Evolutionary conservation across 306 rosid species (phyloP).

Genomic region (Begonia loranthoides): DNA sequence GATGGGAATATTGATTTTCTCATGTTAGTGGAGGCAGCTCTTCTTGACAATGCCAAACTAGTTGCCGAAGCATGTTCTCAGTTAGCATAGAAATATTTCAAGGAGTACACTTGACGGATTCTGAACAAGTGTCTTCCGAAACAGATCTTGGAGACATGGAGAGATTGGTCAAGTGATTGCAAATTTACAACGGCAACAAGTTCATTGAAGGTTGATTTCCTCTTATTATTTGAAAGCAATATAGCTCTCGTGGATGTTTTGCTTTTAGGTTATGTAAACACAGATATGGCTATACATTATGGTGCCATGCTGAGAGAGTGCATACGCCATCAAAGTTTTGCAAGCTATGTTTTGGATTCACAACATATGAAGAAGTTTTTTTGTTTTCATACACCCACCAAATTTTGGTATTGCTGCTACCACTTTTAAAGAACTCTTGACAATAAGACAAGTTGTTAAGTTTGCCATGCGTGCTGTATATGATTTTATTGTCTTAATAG

Average conservation of each 20-base stretch:
- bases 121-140: conserved; percentile 31
- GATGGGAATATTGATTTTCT: no score
- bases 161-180: conserved; percentile 40
- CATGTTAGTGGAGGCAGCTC: no score
- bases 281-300: conserved; percentile 97
- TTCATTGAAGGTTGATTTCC: conserved; percentile 31
- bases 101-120: conserved; percentile 35
- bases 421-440: no score
- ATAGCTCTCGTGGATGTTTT: conserved; percentile 38
- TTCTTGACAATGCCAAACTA: conserved; percentile 43
- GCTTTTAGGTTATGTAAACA: conserved; percentile 76
- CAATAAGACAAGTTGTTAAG: no score
- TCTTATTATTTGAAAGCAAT: conserved; percentile 42
- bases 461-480: no score
- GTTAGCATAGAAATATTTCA: conserved; percentile 45
- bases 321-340: no score
- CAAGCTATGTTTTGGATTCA: no score
- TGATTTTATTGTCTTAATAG: no score
- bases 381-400: no score
- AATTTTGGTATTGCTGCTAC: no score
- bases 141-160: conserved; percentile 38
- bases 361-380: no score
- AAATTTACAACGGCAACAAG: conserved; percentile 33
- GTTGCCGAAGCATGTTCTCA: conserved; percentile 43
- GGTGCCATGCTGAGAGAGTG: no score